These are phyloP conservation scores for Schizopora paradoxa DNA, from an alignment of 1,284 basidiomycete species.

Conservation along the genomic window DNA sequence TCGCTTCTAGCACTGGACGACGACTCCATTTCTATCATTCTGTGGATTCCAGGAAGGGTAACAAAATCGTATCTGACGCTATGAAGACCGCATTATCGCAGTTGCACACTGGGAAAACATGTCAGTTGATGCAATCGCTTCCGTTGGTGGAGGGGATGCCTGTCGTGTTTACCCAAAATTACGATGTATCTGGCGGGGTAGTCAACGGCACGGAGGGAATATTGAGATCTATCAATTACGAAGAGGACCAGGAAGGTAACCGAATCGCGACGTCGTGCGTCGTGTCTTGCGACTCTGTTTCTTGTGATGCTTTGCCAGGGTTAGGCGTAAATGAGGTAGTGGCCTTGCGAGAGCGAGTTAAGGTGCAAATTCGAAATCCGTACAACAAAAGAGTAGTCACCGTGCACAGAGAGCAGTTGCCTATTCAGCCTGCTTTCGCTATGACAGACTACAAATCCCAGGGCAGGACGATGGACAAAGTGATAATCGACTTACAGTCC, in stretches of 20 bases:
- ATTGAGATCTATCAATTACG: slow-evolving; percentile 12
- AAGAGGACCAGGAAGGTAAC: slow-evolving; percentile 5
- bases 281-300: slow-evolving; percentile 1
- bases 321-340: slow-evolving; percentile 6
- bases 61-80: not conserved
- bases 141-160: slow-evolving; percentile 21
- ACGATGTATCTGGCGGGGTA: slow-evolving; percentile 15
- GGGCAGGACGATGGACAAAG: slow-evolving; percentile 18
- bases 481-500: slow-evolving; percentile 20
- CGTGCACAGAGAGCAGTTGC: slow-evolving; percentile 15
- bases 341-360: slow-evolving; percentile 7
- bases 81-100: not conserved
- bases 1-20: slow-evolving; percentile 1
- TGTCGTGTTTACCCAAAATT: slow-evolving; percentile 18
- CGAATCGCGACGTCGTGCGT: slow-evolving; percentile 15
- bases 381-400: slow-evolving; percentile 1
- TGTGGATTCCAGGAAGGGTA: slow-evolving; percentile 2
- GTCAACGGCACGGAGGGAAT: slow-evolving; percentile 19
- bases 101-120: slow-evolving; percentile 12
- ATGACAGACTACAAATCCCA: slow-evolving; percentile 23
- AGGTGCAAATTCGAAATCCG: slow-evolving; percentile 9
- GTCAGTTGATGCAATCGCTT: slow-evolving; percentile 4
- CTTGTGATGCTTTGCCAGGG: slow-evolving; percentile 7
- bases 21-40: slow-evolving; percentile 18
- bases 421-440: slow-evolving; percentile 21